Conservation (phyloP, 2,329 filamentous ascomycete genomes). For the Fusarium sp. region DNA sequence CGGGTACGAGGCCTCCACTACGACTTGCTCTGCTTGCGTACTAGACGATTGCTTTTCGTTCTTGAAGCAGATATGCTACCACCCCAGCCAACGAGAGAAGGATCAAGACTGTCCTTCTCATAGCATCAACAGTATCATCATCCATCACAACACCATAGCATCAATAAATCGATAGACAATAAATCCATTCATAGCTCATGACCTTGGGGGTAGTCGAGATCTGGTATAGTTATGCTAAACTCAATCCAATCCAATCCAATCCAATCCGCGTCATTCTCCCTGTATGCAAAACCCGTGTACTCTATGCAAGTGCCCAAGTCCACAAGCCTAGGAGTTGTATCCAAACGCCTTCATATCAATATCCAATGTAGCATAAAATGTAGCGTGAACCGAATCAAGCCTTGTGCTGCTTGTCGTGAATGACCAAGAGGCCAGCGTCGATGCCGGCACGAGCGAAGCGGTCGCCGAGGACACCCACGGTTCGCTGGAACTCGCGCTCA, state of each 20-base stretch:
- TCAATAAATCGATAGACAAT: not conserved
- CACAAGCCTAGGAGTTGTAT: not conserved
- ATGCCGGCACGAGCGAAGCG: conserved; percentile 40
- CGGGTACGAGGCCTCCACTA: no score
- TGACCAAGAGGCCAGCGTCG: conserved; percentile 45
- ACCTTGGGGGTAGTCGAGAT: not conserved
- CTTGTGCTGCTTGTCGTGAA: conserved; percentile 29
- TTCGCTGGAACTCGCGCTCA: conserved; percentile 41
- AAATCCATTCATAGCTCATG: conserved; percentile 14
- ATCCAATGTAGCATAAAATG: not conserved
- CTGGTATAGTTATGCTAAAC: conserved; percentile 2
- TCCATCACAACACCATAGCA: not conserved
- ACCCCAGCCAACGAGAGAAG: not conserved
- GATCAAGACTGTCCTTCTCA: not conserved
- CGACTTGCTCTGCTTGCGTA: no score
- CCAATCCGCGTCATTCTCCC: not conserved
- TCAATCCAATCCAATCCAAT: not conserved
- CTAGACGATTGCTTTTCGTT: not conserved
- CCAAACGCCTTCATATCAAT: not conserved
- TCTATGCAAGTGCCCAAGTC: not conserved
- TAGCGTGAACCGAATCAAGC: not conserved
- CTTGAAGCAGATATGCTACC: not conserved
- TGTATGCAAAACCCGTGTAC: not conserved
- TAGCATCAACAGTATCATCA: not conserved
- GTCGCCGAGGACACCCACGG: conserved; percentile 42